phyloP scores from a whole-genome alignment of 2,329 filamentous ascomycete genomes.

The Hymenoscyphus albidus region DNA sequence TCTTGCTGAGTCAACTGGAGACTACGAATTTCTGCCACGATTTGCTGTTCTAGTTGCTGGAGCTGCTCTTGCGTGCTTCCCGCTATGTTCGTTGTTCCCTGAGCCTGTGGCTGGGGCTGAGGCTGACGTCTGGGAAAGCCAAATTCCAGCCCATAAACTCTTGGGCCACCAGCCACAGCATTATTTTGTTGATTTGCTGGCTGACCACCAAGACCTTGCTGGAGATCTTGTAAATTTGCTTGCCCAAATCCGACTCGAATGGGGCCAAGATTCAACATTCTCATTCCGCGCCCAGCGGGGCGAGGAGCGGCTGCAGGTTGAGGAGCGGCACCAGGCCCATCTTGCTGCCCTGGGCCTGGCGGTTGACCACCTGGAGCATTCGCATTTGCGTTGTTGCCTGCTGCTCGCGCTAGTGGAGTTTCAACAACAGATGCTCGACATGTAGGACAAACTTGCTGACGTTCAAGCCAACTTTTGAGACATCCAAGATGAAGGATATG shows the following conservation, averaged over 20 bases:
- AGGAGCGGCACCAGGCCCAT: slow-evolving; percentile 36
- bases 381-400: slow-evolving; percentile 25
- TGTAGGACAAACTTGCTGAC: slow-evolving; percentile 95
- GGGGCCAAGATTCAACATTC: slow-evolving; percentile 70
- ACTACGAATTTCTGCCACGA: slow-evolving; percentile 62
- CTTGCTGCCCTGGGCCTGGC: slow-evolving; percentile 37
- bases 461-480: slow-evolving; percentile 92
- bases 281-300: slow-evolving; percentile 42
- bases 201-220: slow-evolving; percentile 55
- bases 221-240: slow-evolving; percentile 62
- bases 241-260: slow-evolving; percentile 69
- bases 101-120: slow-evolving; percentile 25
- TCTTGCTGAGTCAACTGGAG: slow-evolving; percentile 65
- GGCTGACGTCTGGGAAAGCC: slow-evolving; percentile 32
- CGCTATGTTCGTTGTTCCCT: slow-evolving; percentile 18
- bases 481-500: slow-evolving; percentile 94
- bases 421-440: slow-evolving; percentile 79
- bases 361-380: slow-evolving; percentile 31
- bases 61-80: slow-evolving; percentile 56
- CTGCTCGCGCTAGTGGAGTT: slow-evolving; percentile 34
- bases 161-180: slow-evolving; percentile 22
- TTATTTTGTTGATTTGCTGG: slow-evolving; percentile 37
- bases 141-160: slow-evolving; percentile 36
- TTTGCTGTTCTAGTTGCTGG: slow-evolving; percentile 61
- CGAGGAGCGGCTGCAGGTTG: slow-evolving; percentile 34